These are phyloP conservation scores for Nepenthes gracilis DNA, from an alignment of 148 eudicot species.

Conservation along the genomic window DNA sequence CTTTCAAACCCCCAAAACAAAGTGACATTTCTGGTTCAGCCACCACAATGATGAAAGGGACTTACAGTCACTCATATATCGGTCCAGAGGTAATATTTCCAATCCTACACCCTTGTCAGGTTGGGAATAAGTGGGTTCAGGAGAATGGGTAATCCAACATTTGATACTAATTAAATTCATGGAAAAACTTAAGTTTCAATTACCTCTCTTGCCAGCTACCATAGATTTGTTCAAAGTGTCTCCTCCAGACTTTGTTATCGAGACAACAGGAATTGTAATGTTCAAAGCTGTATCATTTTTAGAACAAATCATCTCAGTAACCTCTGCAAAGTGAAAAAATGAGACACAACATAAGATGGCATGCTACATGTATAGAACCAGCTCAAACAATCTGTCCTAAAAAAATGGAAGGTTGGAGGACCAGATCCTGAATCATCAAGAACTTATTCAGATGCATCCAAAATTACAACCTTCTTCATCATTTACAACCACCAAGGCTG, in stretches of 20 bases:
- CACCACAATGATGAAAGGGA: too few relatives aligned
- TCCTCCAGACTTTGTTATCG: conserved; percentile 58
- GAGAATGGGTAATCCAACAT: too few relatives aligned
- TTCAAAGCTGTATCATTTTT: conserved; percentile 27
- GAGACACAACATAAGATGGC: background rate
- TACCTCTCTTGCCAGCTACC: conserved; percentile 47
- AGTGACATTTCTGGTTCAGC: too few relatives aligned
- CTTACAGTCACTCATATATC: too few relatives aligned
- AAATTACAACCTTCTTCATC: conserved; percentile 44
- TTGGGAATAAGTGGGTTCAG: too few relatives aligned
- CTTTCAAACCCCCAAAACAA: too few relatives aligned
- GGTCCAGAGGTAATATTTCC: too few relatives aligned
- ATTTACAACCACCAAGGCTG: conserved; percentile 53
- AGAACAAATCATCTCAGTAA: conserved; percentile 54
- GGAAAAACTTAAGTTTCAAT: too few relatives aligned
- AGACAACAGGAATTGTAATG: conserved; percentile 61
- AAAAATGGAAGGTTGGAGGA: background rate
- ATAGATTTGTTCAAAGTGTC: conserved; percentile 39
- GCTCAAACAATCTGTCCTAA: too few relatives aligned
- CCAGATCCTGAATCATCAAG: conserved; percentile 1
- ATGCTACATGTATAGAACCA: background rate
- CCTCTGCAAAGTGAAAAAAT: conserved; percentile 23
- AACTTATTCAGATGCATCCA: conserved; percentile 2
- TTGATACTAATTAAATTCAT: too few relatives aligned
- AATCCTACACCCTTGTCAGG: too few relatives aligned